These are phyloP conservation scores for Magnusiomyces ingens DNA, from an alignment of 1,139 yeast species.

Conservation along the genomic window DNA sequence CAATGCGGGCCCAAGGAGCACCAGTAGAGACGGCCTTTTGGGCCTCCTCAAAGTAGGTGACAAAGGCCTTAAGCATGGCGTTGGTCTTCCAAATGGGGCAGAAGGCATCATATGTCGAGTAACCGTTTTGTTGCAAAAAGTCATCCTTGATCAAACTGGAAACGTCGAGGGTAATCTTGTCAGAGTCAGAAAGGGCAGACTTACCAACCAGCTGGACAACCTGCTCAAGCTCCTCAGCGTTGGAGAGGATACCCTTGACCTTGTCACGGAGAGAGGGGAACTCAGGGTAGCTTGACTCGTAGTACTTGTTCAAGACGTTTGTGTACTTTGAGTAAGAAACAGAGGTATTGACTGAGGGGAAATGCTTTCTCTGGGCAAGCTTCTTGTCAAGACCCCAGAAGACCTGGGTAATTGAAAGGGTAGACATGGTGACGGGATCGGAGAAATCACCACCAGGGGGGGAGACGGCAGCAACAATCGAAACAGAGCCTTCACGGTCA, in stretches of 20 bases:
- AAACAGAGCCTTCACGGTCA: conserved; percentile 91
- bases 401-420: conserved; percentile 97
- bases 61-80: conserved; percentile 95
- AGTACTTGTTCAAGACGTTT: conserved; percentile 74
- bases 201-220: conserved; percentile 99
- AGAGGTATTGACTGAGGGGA: conserved; percentile 96
- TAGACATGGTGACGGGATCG: conserved; percentile 97
- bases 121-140: conserved; percentile 98
- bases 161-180: conserved; percentile 93
- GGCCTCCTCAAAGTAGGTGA: conserved; percentile 90
- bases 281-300: conserved; percentile 81
- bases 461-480: conserved; percentile 98
- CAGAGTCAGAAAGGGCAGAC: conserved; percentile 92
- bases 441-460: conserved; percentile 99
- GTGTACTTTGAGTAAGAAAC: conserved; percentile 96
- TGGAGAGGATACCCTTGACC: conserved; percentile 88
- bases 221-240: conserved; percentile 97
- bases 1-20: conserved; percentile 85
- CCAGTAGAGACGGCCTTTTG: conserved; percentile 95
- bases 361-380: conserved; percentile 98
- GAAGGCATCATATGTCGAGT: conserved; percentile 95
- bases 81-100: conserved; percentile 99
- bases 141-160: conserved; percentile 90
- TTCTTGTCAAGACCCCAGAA: conserved; percentile 99
- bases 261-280: conserved; percentile 85